Percentiles rank a stretch among this genome's conserved stretches.
Conservation (phyloP, 2,329 filamentous ascomycete species). For the Proliferodiscus dingleyae region DNA sequence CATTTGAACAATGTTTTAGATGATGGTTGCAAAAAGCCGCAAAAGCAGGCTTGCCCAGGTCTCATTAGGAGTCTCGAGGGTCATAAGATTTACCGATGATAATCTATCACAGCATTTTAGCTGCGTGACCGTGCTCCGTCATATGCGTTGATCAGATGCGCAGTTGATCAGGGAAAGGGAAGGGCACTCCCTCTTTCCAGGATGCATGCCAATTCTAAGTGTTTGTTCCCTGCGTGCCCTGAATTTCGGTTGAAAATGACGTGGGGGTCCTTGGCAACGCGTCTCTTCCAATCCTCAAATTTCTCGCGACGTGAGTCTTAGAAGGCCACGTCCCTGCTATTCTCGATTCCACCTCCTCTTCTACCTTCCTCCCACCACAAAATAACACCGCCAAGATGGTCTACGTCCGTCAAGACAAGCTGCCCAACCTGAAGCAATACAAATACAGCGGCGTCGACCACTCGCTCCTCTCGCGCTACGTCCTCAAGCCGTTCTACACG, state of each 20-base stretch:
- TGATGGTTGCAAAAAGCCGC: constrained; percentile 26
- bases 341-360: background rate
- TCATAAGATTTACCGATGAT: constrained; percentile 8
- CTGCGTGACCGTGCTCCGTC: background rate
- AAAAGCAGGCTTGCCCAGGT: constrained; percentile 5
- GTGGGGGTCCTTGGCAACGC: background rate
- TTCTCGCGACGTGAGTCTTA: background rate
- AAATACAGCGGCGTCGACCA: constrained; percentile 92
- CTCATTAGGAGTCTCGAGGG: constrained; percentile 9
- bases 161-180: background rate
- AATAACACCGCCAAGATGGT: constrained; percentile 58
- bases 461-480: constrained; percentile 83
- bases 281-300: no score
- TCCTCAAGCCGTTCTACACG: constrained; percentile 97
- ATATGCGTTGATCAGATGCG: background rate
- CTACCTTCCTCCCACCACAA: background rate
- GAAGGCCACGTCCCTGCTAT: background rate
- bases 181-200: no score
- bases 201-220: no score
- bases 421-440: constrained; percentile 86
- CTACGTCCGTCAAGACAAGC: constrained; percentile 88
- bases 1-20: constrained; percentile 23
- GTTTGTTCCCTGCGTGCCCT: no score
- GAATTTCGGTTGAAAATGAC: no score
- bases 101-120: constrained; percentile 3